Evolutionary conservation across 129 eudicot genomes (phyloP).

Genomic region (Tagetes erecta): DNA sequence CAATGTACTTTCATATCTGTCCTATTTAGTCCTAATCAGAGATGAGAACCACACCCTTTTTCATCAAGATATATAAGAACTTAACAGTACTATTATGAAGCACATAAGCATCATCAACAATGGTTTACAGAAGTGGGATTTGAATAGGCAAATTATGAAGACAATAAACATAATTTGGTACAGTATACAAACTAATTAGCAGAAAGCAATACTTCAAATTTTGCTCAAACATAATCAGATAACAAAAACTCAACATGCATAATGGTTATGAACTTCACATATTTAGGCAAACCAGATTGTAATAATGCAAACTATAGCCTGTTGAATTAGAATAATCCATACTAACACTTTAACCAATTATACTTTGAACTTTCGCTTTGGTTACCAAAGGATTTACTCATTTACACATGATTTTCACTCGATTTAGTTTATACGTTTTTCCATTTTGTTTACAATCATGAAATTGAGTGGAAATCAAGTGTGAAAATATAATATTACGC

Average conservation of each 20-base stretch:
- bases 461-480: no score
- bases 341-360: no score
- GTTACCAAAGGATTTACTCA: no score
- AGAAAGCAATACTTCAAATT: neutral
- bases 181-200: constrained; percentile 16
- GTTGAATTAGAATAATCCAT: no score
- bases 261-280: constrained; percentile 1
- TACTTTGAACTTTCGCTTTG: no score
- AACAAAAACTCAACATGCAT: neutral
- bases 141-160: neutral
- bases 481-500: no score
- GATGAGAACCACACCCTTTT: neutral
- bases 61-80: constrained; percentile 12
- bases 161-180: constrained; percentile 1
- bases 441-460: no score
- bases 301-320: no score
- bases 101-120: constrained; percentile 14
- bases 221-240: constrained; percentile 4
- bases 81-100: neutral
- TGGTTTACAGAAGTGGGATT: constrained; percentile 17
- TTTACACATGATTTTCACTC: no score
- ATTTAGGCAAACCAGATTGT: no score
- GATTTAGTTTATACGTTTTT: no score
- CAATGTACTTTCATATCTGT: constrained; percentile 3
- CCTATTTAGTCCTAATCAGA: neutral